Evolutionary conservation across 2,329 filamentous ascomycete species (phyloP), one percentile per base, ranked within the genome.

Genomic region (Raffaelea ambrosiae): DNA sequence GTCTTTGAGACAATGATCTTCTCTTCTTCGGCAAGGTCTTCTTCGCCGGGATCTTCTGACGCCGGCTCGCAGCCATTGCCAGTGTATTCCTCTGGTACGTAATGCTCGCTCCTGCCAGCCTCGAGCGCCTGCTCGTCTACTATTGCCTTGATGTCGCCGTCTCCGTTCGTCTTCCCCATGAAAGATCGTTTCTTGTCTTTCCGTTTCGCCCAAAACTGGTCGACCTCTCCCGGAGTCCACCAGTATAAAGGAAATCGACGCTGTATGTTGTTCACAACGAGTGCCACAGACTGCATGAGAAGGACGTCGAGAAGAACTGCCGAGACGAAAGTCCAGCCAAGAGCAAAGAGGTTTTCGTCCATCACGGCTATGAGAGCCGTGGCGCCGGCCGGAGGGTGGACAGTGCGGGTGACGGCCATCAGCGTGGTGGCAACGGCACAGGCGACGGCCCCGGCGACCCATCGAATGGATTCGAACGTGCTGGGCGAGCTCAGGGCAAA

Each of bases 361-460:
- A 80, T 70, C 0, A 84, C 81, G 0, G 83, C 83, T 22, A 89
- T 65, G 1, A 90, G 64, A 0, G 83, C 84, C 1, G 84, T 89
- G 9, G 85, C 84, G 4, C 86, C 85, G 0, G 83, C 85, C 0
- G 85, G 86, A 0, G 85, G 85, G 54, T 89, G 83, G 0, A 86
- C 72, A 0, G 84, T 88, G 46, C 82, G 83, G 2, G 84, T 88
- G 20, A 87, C 57, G 0, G 72, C 73, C 85, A 88, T 89, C 48
- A 79, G 49, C 1, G 74, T 68, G 1, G 78, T 84, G 0, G 84
- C 74, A 3, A 73, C 60, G 0, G 79, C 83, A 54, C 83, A 86
- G 1, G 81, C 69, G 0, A 88, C 63, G 11, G 83, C 76, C 11
- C 79, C 84, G 1, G 73, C 83, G 0, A 87, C 58, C 74, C 80